These are phyloP conservation scores for Tuber indicum DNA, from an alignment of 495 filamentous ascomycete genomes.

Conservation along the genomic window DNA sequence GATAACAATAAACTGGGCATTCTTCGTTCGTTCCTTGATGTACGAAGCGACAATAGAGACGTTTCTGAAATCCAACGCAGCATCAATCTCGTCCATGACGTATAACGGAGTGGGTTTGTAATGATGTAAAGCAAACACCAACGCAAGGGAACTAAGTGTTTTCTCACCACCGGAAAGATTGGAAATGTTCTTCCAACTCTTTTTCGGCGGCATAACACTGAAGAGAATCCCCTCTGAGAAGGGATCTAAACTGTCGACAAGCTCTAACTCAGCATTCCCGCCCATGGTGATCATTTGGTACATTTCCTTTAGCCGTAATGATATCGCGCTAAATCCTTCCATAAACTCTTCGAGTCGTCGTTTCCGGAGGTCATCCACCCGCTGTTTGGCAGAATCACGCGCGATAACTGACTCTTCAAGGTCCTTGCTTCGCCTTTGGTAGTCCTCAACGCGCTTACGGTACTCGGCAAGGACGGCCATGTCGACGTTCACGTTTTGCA, in stretches of 20 bases:
- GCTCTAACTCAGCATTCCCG: constrained; percentile 92
- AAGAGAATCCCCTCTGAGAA: constrained; percentile 97
- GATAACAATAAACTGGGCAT: constrained; percentile 98
- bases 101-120: constrained; percentile 97
- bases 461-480: constrained; percentile 89
- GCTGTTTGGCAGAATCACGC: constrained; percentile 80
- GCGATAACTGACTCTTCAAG: constrained; percentile 64
- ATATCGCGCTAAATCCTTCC: constrained; percentile 93
- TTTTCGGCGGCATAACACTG: constrained; percentile 98
- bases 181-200: constrained; percentile 98
- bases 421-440: constrained; percentile 72
- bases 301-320: constrained; percentile 96
- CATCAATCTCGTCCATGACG: constrained; percentile 99
- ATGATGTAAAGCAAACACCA: constrained; percentile 96
- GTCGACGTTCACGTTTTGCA: constrained; percentile 79
- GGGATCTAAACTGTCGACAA: constrained; percentile 90
- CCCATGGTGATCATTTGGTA: constrained; percentile 99
- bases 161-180: constrained; percentile 95
- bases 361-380: constrained; percentile 82
- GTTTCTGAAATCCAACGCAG: constrained; percentile 94
- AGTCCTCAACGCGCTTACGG: constrained; percentile 79
- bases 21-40: constrained; percentile 98
- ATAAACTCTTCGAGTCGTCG: constrained; percentile 93
- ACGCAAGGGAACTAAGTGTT: constrained; percentile 83
- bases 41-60: constrained; percentile 97